Percentiles rank a stretch among this genome's conserved stretches.
phyloP scores from a whole-genome alignment of 768 basidiomycete genomes.

The Leccinum uliginosum region DNA sequence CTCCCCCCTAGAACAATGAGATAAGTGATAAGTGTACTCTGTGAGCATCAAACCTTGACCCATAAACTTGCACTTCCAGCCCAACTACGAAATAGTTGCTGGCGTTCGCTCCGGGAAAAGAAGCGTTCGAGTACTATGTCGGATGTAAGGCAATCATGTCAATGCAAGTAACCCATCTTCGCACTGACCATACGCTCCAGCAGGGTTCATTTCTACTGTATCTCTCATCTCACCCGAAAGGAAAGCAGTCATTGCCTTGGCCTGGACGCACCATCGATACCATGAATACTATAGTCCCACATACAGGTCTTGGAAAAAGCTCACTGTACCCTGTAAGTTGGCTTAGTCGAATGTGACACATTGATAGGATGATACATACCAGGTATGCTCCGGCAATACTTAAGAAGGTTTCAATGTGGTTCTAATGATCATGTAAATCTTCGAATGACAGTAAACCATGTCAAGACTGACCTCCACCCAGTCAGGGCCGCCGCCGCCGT shows the following conservation, averaged over 20 bases:
- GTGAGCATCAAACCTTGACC: constrained; percentile 67
- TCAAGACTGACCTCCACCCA: constrained; percentile 78
- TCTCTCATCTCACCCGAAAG: constrained; percentile 96
- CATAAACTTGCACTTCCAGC: constrained; percentile 92
- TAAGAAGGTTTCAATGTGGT: constrained; percentile 82
- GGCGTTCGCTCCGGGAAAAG: constrained; percentile 87
- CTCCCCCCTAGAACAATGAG: constrained; percentile 57
- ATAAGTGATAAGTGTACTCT: not conserved
- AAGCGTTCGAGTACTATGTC: constrained; percentile 72
- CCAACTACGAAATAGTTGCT: constrained; percentile 90
- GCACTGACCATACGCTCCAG: constrained; percentile 64
- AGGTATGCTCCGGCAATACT: constrained; percentile 85
- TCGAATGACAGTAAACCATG: not conserved
- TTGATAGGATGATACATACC: constrained; percentile 37
- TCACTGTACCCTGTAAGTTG: constrained; percentile 62
- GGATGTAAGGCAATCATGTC: not conserved
- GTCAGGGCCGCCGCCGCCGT: constrained; percentile 74
- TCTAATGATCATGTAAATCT: constrained; percentile 34
- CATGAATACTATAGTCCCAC: not conserved
- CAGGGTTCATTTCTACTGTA: constrained; percentile 81
- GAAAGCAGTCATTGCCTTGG: constrained; percentile 94
- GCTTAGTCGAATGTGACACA: not conserved
- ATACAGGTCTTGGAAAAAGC: constrained; percentile 18
- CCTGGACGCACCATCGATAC: constrained; percentile 36
- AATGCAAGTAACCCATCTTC: not conserved